phyloP scores from a whole-genome alignment of 768 basidiomycete species.

The Mycena leptocephala region DNA sequence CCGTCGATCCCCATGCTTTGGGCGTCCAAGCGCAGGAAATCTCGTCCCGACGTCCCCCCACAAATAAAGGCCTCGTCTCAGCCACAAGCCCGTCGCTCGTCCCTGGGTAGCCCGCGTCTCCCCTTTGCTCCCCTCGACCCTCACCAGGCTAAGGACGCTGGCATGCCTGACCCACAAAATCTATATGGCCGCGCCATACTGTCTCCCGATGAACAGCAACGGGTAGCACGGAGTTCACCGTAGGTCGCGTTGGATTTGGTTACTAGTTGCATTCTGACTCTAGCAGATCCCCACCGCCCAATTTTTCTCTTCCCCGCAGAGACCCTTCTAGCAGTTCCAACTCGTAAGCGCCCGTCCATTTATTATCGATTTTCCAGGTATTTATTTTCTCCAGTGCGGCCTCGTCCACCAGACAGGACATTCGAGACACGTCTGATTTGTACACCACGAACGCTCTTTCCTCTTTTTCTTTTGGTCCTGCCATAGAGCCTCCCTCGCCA shows the following conservation, averaged over 20 bases:
- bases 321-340: slow-evolving; percentile 9
- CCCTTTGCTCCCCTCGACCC: slow-evolving; percentile 32
- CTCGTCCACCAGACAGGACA: slow-evolving; percentile 9
- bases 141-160: slow-evolving; percentile 13
- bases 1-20: slow-evolving; percentile 28
- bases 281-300: slow-evolving; percentile 25
- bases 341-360: not conserved
- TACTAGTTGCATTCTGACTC: not conserved
- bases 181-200: slow-evolving; percentile 29
- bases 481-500: slow-evolving; percentile 50
- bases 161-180: slow-evolving; percentile 19
- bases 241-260: not conserved
- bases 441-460: slow-evolving; percentile 63
- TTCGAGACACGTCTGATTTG: slow-evolving; percentile 36
- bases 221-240: slow-evolving; percentile 14
- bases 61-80: not conserved
- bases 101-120: slow-evolving; percentile 28
- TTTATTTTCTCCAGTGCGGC: not conserved
- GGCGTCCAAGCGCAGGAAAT: slow-evolving; percentile 32
- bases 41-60: slow-evolving; percentile 21
- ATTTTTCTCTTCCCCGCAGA: slow-evolving; percentile 22
- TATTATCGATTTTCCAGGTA: not conserved
- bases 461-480: slow-evolving; percentile 66
- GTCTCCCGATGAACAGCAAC: slow-evolving; percentile 27
- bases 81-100: slow-evolving; percentile 23